Evolutionary conservation across 116 monocot genomes (phyloP).

Genomic region (Cymodocea nodosa): DNA sequence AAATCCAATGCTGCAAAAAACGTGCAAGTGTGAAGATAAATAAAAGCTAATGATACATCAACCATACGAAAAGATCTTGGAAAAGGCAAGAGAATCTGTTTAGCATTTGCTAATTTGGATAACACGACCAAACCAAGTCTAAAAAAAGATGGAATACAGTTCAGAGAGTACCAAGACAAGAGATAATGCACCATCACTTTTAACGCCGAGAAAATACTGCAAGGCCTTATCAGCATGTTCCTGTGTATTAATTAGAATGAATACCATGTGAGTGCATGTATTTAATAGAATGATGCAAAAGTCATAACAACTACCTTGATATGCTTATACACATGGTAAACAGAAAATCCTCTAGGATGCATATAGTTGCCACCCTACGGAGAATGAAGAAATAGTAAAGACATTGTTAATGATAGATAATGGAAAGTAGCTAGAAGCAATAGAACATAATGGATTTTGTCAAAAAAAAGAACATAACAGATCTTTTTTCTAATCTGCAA

Average conservation of each 20-base stretch:
- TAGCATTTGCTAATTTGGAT: neutral
- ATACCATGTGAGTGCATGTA: neutral
- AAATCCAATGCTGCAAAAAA: constrained; percentile 68
- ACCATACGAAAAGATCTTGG: too few relatives aligned
- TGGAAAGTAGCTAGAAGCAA: too few relatives aligned
- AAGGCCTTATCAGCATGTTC: constrained; percentile 79
- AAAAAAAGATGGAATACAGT: neutral
- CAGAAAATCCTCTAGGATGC: constrained; percentile 63
- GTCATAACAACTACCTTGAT: constrained; percentile 46
- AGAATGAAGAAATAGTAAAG: neutral
- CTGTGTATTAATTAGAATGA: constrained; percentile 22
- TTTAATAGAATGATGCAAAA: neutral
- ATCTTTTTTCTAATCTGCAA: too few relatives aligned
- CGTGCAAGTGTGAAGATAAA: neutral
- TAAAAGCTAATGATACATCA: neutral
- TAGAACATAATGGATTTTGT: too few relatives aligned
- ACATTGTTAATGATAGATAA: too few relatives aligned
- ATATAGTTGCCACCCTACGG: constrained; percentile 60
- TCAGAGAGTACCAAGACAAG: constrained; percentile 48
- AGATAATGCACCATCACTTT: constrained; percentile 34
- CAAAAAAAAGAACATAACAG: too few relatives aligned
- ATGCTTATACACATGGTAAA: constrained; percentile 61
- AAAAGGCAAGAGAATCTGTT: neutral
- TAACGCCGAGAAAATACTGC: constrained; percentile 57
- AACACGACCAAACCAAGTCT: neutral